Base-by-base conservation (phyloP, 306 rosid species). In the Gleditsia sinensis region DNA sequence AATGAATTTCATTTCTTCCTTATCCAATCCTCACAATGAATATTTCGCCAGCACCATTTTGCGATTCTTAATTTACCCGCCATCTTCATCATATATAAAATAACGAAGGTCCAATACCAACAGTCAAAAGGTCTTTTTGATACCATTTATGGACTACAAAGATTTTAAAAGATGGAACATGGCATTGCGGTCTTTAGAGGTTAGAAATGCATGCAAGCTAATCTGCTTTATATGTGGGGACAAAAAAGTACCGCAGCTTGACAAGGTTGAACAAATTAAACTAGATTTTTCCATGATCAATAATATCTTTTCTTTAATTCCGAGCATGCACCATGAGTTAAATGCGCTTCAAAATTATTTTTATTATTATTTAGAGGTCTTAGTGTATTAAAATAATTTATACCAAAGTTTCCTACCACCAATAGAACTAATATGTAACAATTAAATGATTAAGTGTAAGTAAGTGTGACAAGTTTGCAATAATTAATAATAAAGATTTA, bases 221-320 rank as follows among this genome's bases (percentile, higher is more conserved):
- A 84, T 85, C 79, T 77, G 69, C 82, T 81, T 85, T 86, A 48
- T 86, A 48, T 69, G 91, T 84, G 85, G 88, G 89, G 86, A 78
- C 88, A 45, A 49, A 75, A 73, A 36, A 74, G 65, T 24, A 33
- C 37, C 6, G 24, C 45, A 82, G 82, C 80, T 74, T 82, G 77
- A 70, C 81, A 82, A 82, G 76, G 87, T 70, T 75, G 81, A 78
- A 78, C 87, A 78, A 77, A 60, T 58, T 64, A 23, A 43, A 19
- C 58, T 46, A 9, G 5, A n/a, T 14, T 56, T 39, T 72, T 60
- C 40, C 61, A 28, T 70, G 34, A 55, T 60, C 59, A 23, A 12
- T n/a, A n/a, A n/a, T n/a, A 9, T 67, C 25, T 20, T 24, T 1
- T 7, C 42, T 36, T 17, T 51, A 37, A 37, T 11, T 34, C 12